phyloP scores from a whole-genome alignment of 2,329 filamentous ascomycete species.

The Trichoderma citrinoviride region DNA sequence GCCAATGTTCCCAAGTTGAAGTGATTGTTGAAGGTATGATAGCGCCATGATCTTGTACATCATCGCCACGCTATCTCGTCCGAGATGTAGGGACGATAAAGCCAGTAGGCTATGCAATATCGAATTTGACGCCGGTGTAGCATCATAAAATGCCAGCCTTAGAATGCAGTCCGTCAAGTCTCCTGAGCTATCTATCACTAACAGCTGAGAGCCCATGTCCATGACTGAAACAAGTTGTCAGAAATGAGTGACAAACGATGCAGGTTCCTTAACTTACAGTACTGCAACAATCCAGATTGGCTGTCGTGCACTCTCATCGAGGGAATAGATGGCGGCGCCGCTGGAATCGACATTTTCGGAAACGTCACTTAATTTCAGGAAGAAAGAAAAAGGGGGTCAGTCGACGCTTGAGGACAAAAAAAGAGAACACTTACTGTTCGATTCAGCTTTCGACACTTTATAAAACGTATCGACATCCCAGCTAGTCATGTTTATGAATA shows the following conservation, averaged over 20 bases:
- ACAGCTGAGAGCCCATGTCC: background rate
- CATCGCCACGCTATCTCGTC: background rate
- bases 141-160: slow-evolving; percentile 1
- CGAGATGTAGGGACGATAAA: background rate
- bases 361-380: background rate
- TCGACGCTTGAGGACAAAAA: background rate
- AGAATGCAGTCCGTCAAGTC: background rate
- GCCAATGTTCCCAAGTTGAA: background rate
- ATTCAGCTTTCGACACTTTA: background rate
- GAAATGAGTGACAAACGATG: too few relatives aligned
- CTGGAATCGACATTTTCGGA: background rate
- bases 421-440: background rate
- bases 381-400: background rate
- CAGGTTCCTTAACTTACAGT: background rate
- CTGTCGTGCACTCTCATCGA: background rate
- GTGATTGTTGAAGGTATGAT: background rate
- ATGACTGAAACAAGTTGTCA: background rate
- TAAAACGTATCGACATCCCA: background rate
- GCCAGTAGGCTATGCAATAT: background rate
- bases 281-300: slow-evolving; percentile 1
- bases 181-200: background rate
- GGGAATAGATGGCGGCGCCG: background rate
- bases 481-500: background rate
- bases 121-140: slow-evolving; percentile 1
- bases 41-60: background rate